Percentiles rank a stretch among this genome's conserved stretches.
Evolutionary conservation across 2,329 filamentous ascomycete genomes (phyloP).

Genomic region (Apiospora saccharicola): DNA sequence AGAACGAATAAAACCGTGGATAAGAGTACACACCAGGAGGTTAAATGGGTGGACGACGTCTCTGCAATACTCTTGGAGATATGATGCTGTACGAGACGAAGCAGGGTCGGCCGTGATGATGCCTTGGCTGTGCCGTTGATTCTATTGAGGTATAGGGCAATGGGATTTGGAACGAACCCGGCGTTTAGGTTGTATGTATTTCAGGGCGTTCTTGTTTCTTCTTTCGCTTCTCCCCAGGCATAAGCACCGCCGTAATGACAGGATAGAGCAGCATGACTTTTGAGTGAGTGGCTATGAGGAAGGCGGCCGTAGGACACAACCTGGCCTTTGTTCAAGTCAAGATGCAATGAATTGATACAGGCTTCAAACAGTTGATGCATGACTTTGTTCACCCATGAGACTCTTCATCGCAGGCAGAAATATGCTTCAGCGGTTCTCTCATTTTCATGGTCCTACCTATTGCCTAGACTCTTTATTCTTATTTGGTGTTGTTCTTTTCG

Average conservation of each 20-base stretch:
- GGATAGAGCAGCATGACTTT: slow-evolving; percentile 19
- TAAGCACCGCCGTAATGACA: slow-evolving; percentile 13
- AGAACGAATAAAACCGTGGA: neutral
- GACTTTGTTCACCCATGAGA: neutral
- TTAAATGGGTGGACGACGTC: neutral
- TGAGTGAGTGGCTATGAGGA: neutral
- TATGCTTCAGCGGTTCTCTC: neutral
- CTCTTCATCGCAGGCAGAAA: neutral
- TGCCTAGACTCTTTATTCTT: neutral
- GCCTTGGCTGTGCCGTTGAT: neutral
- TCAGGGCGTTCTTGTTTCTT: neutral
- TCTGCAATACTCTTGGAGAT: neutral
- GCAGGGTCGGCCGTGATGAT: neutral
- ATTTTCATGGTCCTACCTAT: neutral
- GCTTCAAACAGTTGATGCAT: neutral
- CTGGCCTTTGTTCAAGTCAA: neutral
- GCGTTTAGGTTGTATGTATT: slow-evolving; percentile 13
- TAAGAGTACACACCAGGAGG: neutral
- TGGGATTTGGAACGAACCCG: neutral
- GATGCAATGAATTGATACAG: slow-evolving; percentile 12
- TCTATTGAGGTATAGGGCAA: neutral
- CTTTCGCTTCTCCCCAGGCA: neutral
- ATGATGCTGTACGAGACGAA: neutral
- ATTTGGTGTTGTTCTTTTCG: neutral
- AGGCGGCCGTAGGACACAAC: neutral